Evolutionary conservation across 257 asterid species (phyloP).

Genomic region (Striga asiatica): DNA sequence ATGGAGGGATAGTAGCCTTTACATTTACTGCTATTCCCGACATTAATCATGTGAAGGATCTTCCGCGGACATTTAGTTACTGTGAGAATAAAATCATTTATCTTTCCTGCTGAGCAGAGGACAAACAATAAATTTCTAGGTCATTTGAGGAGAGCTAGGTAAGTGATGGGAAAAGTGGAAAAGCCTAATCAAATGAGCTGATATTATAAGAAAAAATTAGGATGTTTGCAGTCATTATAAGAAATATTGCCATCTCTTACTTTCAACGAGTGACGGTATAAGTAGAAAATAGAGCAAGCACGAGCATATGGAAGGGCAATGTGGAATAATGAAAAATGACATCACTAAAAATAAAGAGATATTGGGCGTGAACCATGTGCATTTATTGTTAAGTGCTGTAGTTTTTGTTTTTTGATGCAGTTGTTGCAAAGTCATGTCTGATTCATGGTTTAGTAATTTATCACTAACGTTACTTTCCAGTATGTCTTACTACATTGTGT

Average conservation of each 20-base stretch:
- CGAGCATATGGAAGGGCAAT: slow-evolving; percentile 3
- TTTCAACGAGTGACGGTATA: background rate
- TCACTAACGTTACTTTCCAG: background rate
- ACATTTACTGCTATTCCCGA: background rate
- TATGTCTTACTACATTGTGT: slow-evolving; percentile 9
- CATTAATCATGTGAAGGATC: background rate
- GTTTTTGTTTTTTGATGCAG: background rate
- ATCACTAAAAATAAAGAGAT: background rate
- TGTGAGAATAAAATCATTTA: background rate
- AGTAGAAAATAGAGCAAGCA: slow-evolving; percentile 3
- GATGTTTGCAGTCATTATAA: background rate
- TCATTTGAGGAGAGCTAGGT: background rate
- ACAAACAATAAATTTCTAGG: background rate
- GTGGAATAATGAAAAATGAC: background rate
- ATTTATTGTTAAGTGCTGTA: no score
- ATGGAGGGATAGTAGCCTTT: background rate
- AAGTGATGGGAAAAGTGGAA: background rate
- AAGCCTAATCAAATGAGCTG: background rate
- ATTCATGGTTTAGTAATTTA: slow-evolving; percentile 5
- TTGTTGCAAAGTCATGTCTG: slow-evolving; percentile 8
- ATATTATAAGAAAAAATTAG: background rate
- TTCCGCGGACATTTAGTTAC: background rate
- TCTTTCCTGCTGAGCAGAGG: background rate
- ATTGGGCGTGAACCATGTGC: background rate
- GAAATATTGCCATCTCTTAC: background rate